These are phyloP conservation scores for Bremia lactucae DNA, from an alignment of 352 stramenopile genomes.

Conservation along the genomic window DNA sequence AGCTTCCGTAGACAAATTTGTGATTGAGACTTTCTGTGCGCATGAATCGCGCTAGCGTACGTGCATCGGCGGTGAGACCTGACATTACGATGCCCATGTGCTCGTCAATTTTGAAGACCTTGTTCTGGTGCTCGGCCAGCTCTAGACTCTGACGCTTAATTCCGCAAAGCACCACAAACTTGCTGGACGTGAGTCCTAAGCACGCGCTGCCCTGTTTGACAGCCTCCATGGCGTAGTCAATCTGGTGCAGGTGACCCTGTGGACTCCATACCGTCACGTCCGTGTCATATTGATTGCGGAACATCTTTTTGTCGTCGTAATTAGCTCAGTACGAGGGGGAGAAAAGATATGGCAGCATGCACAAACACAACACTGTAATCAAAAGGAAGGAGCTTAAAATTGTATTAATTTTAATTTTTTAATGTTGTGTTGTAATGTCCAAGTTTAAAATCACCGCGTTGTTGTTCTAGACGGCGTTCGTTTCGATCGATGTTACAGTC, in stretches of 20 bases:
- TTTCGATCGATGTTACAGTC: no score
- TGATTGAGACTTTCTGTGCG: constrained; percentile 98
- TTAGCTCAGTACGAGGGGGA: constrained; percentile 3
- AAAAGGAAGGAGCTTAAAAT: no score
- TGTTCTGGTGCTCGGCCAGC: constrained; percentile 95
- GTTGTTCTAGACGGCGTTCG: no score
- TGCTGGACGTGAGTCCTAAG: constrained; percentile 90
- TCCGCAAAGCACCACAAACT: constrained; percentile 88
- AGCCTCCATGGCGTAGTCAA: constrained; percentile 94
- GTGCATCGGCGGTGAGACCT: constrained; percentile 94
- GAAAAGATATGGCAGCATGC: constrained; percentile 1
- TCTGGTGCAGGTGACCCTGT: constrained; percentile 97
- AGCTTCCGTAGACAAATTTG: constrained; percentile 97
- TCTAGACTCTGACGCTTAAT: constrained; percentile 80
- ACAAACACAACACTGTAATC: no score
- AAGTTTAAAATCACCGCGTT: no score
- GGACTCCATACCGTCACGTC: constrained; percentile 99
- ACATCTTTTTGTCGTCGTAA: constrained; percentile 70
- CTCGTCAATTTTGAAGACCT: constrained; percentile 98
- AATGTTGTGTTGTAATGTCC: no score
- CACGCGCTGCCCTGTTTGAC: constrained; percentile 94
- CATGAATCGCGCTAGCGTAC: constrained; percentile 92
- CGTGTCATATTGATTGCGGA: constrained; percentile 99
- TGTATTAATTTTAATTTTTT: no score
- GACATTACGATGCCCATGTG: constrained; percentile 97